phyloP scores from a whole-genome alignment of 2,329 filamentous ascomycete genomes.

The Thelonectria olida region DNA sequence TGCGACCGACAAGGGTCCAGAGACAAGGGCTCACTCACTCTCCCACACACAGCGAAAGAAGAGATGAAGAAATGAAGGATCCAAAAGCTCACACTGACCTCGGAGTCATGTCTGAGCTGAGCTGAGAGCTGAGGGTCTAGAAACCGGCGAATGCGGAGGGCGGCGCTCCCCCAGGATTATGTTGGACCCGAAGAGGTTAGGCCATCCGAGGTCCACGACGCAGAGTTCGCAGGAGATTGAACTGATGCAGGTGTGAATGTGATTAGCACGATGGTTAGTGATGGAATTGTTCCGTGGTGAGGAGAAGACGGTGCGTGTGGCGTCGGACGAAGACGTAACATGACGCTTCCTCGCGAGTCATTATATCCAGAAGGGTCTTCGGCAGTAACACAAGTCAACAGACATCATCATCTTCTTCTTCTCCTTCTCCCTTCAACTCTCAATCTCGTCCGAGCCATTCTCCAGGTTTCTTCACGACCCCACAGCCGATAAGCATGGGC shows the following conservation, averaged over 20 bases:
- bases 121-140: not conserved
- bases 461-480: not conserved
- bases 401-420: not conserved
- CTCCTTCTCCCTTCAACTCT: not conserved
- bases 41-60: not conserved
- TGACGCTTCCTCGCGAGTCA: not conserved
- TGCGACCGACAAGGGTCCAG: not conserved
- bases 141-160: slow-evolving; percentile 15
- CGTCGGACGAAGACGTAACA: not conserved
- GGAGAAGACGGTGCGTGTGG: not conserved
- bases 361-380: not conserved
- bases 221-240: not conserved
- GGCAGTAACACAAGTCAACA: not conserved
- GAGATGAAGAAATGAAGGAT: not conserved
- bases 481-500: slow-evolving; percentile 17
- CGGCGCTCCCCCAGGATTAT: slow-evolving; percentile 21
- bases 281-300: too few relatives aligned
- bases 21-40: not conserved
- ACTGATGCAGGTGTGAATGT: not conserved
- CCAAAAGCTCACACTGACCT: not conserved
- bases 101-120: slow-evolving; percentile 1
- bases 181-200: slow-evolving; percentile 2
- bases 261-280: not conserved
- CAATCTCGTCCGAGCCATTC: not conserved
- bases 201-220: slow-evolving; percentile 14